Percentiles rank a stretch among this genome's conserved stretches.
Evolutionary conservation across 2,329 filamentous ascomycete genomes (phyloP).

Genomic region (Epicoccum nigrum): DNA sequence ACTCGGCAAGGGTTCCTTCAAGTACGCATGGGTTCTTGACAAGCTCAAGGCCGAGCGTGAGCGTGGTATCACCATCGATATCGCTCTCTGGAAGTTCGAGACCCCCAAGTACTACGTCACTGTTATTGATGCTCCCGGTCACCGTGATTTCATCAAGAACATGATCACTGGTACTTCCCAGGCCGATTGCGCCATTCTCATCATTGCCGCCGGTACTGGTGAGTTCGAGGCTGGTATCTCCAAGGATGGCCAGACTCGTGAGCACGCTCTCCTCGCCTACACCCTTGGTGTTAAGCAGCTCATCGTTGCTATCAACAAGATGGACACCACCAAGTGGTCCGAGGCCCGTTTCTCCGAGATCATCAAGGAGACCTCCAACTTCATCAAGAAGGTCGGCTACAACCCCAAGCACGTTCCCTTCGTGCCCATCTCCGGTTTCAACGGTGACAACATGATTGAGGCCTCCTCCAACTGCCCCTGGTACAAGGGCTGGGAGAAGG

Average conservation of each 20-base stretch:
- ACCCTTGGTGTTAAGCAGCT: conserved; percentile 99
- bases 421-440: conserved; percentile 99
- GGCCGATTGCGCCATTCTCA: conserved; percentile 99
- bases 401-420: conserved; percentile 99
- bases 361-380: conserved; percentile 99
- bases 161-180: conserved; percentile 99
- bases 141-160: conserved; percentile 99
- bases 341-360: conserved; percentile 97
- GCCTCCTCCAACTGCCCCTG: conserved; percentile 92
- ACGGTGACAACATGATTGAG: conserved; percentile 99
- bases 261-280: conserved; percentile 99
- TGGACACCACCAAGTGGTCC: conserved; percentile 99
- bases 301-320: conserved; percentile 99
- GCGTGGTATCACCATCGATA: conserved; percentile 99
- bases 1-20: conserved; percentile 99
- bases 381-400: conserved; percentile 99
- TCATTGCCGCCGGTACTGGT: conserved; percentile 99
- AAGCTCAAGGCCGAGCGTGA: conserved; percentile 99
- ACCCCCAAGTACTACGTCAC: conserved; percentile 97
- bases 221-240: conserved; percentile 99
- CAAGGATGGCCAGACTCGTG: conserved; percentile 99
- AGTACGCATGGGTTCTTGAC: conserved; percentile 99
- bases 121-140: conserved; percentile 92
- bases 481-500: conserved; percentile 99
- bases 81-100: conserved; percentile 99